phyloP scores from a whole-genome alignment of 345 rosid genomes.

The Salix suchowensis region DNA sequence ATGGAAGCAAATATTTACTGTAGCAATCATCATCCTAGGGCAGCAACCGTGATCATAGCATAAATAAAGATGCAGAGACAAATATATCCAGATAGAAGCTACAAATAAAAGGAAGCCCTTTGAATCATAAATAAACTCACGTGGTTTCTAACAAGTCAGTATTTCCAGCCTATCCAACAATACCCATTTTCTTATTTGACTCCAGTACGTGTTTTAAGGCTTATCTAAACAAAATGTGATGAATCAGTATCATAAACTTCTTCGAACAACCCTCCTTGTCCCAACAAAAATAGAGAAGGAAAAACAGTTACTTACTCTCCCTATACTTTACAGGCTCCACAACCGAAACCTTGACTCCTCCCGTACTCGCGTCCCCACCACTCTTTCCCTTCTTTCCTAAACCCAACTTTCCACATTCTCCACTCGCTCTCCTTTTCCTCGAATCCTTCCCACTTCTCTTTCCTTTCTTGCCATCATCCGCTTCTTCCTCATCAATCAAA shows the following conservation, averaged over 20 bases:
- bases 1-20: not conserved
- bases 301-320: constrained; percentile 34
- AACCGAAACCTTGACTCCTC: constrained; percentile 32
- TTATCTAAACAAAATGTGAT: not conserved
- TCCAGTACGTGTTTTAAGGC: not conserved
- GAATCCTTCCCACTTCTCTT: constrained; percentile 26
- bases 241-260: not conserved
- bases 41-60: not conserved
- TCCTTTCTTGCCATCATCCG: constrained; percentile 24
- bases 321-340: constrained; percentile 33
- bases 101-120: not conserved
- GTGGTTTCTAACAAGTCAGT: not conserved
- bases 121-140: not conserved
- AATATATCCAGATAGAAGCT: not conserved
- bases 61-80: not conserved
- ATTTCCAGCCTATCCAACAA: not conserved
- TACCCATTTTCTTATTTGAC: not conserved
- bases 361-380: constrained; percentile 20
- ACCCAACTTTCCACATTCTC: constrained; percentile 26
- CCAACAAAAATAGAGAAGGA: not conserved
- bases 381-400: constrained; percentile 49
- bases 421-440: constrained; percentile 44
- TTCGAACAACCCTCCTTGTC: not conserved
- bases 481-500: constrained; percentile 55
- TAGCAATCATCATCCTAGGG: not conserved